phyloP scores from a whole-genome alignment of 2,329 filamentous ascomycete species.

The Sarocladium oryzae region DNA sequence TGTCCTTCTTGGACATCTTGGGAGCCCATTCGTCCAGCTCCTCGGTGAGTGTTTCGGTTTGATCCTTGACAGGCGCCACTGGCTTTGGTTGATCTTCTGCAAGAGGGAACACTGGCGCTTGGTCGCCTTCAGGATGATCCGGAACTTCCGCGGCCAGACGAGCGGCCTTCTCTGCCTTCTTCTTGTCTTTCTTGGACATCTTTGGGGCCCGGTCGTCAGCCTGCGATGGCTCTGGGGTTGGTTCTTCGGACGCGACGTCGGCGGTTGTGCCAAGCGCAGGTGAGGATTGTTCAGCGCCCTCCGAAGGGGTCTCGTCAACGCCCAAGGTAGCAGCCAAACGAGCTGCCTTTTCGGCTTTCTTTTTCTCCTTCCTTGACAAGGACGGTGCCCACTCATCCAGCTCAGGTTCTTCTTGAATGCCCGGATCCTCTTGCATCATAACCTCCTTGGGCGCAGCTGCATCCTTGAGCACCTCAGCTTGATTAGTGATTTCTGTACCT shows the following conservation, averaged over 20 bases:
- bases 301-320: not conserved
- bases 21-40: constrained; percentile 1
- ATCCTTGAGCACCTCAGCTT: too few relatives aligned
- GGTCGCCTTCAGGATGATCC: too few relatives aligned
- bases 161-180: constrained; percentile 17
- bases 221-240: not conserved
- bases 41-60: not conserved
- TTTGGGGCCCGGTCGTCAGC: constrained; percentile 11
- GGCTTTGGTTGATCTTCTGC: too few relatives aligned
- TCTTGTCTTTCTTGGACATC: constrained; percentile 25
- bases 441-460: too few relatives aligned
- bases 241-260: too few relatives aligned
- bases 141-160: not conserved
- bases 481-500: too few relatives aligned
- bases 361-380: constrained; percentile 24
- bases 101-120: too few relatives aligned
- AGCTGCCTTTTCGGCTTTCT: constrained; percentile 16
- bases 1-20: constrained; percentile 9
- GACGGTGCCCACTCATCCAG: constrained; percentile 11
- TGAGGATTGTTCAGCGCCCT: not conserved
- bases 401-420: not conserved
- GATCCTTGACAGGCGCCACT: not conserved
- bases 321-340: not conserved
- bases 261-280: too few relatives aligned
- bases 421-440: too few relatives aligned